Conservation (phyloP, 2,329 filamentous ascomycete genomes). For the Ophidiomyces ophidiicola region DNA sequence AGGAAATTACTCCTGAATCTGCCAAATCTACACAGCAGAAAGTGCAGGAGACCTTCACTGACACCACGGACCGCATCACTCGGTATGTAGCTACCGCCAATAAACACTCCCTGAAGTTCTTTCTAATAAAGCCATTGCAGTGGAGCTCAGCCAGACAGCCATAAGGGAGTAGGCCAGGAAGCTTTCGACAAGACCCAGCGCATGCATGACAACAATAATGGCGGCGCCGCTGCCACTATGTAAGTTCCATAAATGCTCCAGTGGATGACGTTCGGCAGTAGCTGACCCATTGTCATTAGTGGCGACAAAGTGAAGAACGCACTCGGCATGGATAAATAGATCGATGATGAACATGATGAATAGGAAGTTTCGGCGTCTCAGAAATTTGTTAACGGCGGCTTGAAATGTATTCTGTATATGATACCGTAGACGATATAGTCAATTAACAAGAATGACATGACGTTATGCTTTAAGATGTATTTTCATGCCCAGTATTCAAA, state of each 20-base stretch:
- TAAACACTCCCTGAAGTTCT: neutral
- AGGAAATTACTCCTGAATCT: conserved; percentile 47
- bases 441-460: conserved; percentile 1
- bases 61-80: conserved; percentile 43
- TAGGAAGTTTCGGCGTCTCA: conserved; percentile 10
- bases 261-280: neutral
- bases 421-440: conserved; percentile 8
- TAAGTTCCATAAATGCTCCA: conserved; percentile 20
- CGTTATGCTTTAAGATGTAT: neutral
- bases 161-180: conserved; percentile 45
- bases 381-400: neutral
- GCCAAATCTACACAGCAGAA: conserved; percentile 51
- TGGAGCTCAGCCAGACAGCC: conserved; percentile 40
- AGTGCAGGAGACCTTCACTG: conserved; percentile 45
- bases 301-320: conserved; percentile 36
- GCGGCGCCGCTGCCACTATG: conserved; percentile 31
- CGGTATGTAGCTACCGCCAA: conserved; percentile 27
- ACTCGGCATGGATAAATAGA: conserved; percentile 25
- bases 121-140: conserved; percentile 18
- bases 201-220: conserved; percentile 30
- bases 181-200: conserved; percentile 40
- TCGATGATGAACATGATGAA: neutral
- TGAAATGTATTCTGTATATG: conserved; percentile 7
- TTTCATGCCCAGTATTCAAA: neutral
- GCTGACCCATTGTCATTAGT: conserved; percentile 18